These are phyloP conservation scores for Saururus chinensis DNA, from an alignment of 164 flowering plant species.

Conservation along the genomic window DNA sequence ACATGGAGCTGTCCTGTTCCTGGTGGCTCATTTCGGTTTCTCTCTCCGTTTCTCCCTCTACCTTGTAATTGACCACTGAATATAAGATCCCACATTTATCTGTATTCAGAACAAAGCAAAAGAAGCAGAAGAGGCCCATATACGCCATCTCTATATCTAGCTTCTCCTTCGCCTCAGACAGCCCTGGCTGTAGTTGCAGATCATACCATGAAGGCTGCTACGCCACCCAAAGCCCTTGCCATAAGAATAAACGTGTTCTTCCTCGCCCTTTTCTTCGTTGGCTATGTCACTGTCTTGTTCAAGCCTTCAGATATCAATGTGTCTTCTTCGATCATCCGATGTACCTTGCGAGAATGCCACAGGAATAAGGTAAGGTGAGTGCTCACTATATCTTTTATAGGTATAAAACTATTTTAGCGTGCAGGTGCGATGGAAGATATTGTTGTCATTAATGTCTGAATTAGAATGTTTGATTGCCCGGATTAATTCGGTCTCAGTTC, in stretches of 20 bases:
- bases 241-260: slow-evolving; percentile 59
- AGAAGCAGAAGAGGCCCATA: background rate
- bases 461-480: background rate
- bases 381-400: background rate
- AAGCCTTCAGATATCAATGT: slow-evolving; percentile 34
- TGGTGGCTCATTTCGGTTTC: slow-evolving; percentile 17
- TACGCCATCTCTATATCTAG: background rate
- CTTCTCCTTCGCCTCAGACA: slow-evolving; percentile 2
- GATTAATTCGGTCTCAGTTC: background rate
- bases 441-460: too few relatives aligned
- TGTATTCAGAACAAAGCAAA: background rate
- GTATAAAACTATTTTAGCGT: background rate
- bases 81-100: background rate
- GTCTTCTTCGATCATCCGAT: slow-evolving; percentile 32
- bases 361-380: slow-evolving; percentile 90
- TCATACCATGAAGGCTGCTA: slow-evolving; percentile 26
- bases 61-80: background rate
- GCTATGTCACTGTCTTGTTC: slow-evolving; percentile 52
- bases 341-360: slow-evolving; percentile 66
- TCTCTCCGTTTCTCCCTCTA: slow-evolving; percentile 20
- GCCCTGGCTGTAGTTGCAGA: slow-evolving; percentile 11
- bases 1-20: slow-evolving; percentile 24
- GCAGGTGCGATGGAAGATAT: too few relatives aligned
- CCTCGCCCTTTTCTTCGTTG: slow-evolving; percentile 43
- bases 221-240: slow-evolving; percentile 54